Evolutionary conservation across 2,329 filamentous ascomycete species (phyloP).

Genomic region (Aspergillus hortae): DNA sequence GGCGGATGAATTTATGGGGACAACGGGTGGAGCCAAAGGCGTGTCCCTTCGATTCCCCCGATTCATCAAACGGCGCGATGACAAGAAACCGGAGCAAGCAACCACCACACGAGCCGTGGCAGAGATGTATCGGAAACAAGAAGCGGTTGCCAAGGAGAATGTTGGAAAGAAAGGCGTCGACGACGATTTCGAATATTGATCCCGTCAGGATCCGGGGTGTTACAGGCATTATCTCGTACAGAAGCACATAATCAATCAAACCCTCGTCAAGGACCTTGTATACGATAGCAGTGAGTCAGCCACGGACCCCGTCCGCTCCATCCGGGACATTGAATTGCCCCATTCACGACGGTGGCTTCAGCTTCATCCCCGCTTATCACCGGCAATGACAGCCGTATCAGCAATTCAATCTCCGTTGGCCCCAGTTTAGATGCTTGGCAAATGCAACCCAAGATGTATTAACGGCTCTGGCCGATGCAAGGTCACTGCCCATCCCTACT

Average conservation of each 20-base stretch:
- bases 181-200: slow-evolving; percentile 94
- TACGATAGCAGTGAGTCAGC: not conserved
- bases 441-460: slow-evolving; percentile 7
- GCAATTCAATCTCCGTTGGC: not conserved
- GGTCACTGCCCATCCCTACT: too few species aligned
- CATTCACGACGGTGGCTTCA: not conserved
- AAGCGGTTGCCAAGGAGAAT: slow-evolving; percentile 80
- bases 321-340: too few species aligned
- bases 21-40: slow-evolving; percentile 65
- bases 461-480: too few species aligned
- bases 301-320: not conserved
- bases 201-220: not conserved
- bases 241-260: not conserved
- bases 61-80: slow-evolving; percentile 86
- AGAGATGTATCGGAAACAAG: slow-evolving; percentile 96
- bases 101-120: slow-evolving; percentile 81
- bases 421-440: slow-evolving; percentile 4
- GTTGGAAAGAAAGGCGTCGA: slow-evolving; percentile 85
- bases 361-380: slow-evolving; percentile 3
- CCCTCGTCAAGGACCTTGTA: not conserved
- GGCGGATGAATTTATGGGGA: slow-evolving; percentile 72
- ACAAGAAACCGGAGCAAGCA: slow-evolving; percentile 92
- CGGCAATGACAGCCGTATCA: slow-evolving; percentile 1
- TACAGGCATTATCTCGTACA: not conserved
- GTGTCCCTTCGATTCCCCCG: slow-evolving; percentile 88